Conservation (phyloP, 306 rosid species). For the Myrica gale region DNA sequence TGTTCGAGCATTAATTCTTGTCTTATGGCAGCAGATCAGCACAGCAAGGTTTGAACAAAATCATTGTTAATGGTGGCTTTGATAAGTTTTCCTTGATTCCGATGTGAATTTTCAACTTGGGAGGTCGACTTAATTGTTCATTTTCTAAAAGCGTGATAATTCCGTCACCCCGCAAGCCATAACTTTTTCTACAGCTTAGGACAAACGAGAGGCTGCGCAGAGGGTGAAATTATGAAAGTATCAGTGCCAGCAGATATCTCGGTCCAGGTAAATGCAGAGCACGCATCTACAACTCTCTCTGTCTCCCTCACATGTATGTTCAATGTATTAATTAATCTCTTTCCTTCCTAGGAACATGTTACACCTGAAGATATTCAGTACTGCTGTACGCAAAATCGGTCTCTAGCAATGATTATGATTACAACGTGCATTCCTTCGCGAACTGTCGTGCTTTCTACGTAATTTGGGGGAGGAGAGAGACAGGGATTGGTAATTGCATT, state of each 20-base stretch:
- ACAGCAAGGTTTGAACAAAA: too few species aligned
- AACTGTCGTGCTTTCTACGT: slow-evolving; percentile 5
- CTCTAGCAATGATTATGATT: slow-evolving; percentile 11
- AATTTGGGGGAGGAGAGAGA: background rate
- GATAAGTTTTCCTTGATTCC: too few species aligned
- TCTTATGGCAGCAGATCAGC: background rate
- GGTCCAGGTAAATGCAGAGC: background rate
- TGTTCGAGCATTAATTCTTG: background rate
- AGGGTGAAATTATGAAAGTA: background rate
- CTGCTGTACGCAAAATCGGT: background rate
- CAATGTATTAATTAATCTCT: background rate
- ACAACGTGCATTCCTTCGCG: background rate
- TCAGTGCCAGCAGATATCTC: background rate
- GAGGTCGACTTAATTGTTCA: background rate
- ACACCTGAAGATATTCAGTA: background rate
- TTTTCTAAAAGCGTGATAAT: slow-evolving; percentile 6
- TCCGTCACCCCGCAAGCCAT: background rate
- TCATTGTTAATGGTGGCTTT: too few species aligned
- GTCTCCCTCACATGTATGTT: slow-evolving; percentile 1
- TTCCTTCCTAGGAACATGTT: slow-evolving; percentile 5
- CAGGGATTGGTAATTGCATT: slow-evolving; percentile 35
- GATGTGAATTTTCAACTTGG: slow-evolving; percentile 2
- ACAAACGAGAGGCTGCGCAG: slow-evolving; percentile 20
- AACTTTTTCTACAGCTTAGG: slow-evolving; percentile 4
- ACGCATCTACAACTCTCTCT: background rate